These are phyloP conservation scores for Fusarium equiseti DNA, from an alignment of 2,329 filamentous ascomycete species.

Conservation along the genomic window DNA sequence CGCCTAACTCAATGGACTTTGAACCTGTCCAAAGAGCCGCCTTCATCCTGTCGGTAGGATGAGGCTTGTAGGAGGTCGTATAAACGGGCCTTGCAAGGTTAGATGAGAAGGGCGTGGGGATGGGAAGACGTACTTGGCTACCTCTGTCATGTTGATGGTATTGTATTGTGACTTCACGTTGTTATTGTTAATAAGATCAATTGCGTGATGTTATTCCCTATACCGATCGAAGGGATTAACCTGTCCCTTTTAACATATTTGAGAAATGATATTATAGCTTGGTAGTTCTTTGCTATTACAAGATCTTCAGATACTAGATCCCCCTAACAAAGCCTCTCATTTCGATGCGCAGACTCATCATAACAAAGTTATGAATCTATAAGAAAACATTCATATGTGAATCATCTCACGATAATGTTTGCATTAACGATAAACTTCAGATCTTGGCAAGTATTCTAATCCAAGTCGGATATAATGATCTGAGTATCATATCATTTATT, in stretches of 20 bases:
- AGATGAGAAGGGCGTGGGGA: not conserved
- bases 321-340: no score
- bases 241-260: not conserved
- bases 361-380: not conserved
- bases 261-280: no score
- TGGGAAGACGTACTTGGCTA: not conserved
- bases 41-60: constrained; percentile 5
- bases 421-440: not conserved
- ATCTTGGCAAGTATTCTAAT: not conserved
- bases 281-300: no score
- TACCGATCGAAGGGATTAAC: not conserved
- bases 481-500: no score
- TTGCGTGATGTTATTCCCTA: not conserved
- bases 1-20: constrained; percentile 3
- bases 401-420: not conserved
- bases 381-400: not conserved
- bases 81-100: not conserved
- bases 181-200: not conserved
- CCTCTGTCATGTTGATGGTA: not conserved
- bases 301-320: no score
- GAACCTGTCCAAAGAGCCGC: not conserved
- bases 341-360: not conserved
- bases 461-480: no score
- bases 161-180: not conserved
- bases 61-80: not conserved